Evolutionary conservation across 306 rosid genomes (phyloP).

Genomic region (Prunus salicina): DNA sequence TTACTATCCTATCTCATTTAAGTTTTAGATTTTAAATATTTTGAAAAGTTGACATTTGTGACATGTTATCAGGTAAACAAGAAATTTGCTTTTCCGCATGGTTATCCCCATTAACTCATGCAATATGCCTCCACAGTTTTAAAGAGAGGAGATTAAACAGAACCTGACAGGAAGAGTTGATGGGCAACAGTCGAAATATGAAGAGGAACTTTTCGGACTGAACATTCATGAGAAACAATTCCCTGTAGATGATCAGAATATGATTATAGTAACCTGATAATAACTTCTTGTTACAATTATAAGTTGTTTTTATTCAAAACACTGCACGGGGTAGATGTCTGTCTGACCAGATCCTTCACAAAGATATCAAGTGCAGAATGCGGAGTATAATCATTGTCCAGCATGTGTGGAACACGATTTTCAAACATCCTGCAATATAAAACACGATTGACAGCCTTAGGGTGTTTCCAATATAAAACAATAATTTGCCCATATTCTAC

Average conservation of each 20-base stretch:
- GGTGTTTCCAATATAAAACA: neutral
- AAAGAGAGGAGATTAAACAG: constrained; percentile 24
- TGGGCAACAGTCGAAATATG: constrained; percentile 71
- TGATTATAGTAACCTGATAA: constrained; percentile 12
- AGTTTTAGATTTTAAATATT: neutral
- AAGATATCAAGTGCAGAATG: constrained; percentile 93
- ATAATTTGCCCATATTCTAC: neutral
- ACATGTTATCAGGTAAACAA: neutral
- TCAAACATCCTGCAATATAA: constrained; percentile 75
- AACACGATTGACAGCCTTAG: neutral
- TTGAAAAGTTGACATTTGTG: neutral
- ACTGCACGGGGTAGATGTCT: constrained; percentile 13
- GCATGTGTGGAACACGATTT: constrained; percentile 95
- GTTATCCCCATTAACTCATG: neutral
- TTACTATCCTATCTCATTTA: neutral
- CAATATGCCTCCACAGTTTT: constrained; percentile 6
- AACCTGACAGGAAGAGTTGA: constrained; percentile 86
- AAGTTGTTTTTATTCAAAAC: constrained; percentile 14
- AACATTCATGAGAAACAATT: constrained; percentile 82
- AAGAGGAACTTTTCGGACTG: constrained; percentile 71
- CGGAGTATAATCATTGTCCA: constrained; percentile 88
- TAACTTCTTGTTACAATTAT: constrained; percentile 13
- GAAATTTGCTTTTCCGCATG: neutral
- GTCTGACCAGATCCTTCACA: constrained; percentile 90
- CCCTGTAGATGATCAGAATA: constrained; percentile 53